These are phyloP conservation scores for Chrysosporium keratinophilum DNA, from an alignment of 2,329 filamentous ascomycete genomes.

Conservation along the genomic window DNA sequence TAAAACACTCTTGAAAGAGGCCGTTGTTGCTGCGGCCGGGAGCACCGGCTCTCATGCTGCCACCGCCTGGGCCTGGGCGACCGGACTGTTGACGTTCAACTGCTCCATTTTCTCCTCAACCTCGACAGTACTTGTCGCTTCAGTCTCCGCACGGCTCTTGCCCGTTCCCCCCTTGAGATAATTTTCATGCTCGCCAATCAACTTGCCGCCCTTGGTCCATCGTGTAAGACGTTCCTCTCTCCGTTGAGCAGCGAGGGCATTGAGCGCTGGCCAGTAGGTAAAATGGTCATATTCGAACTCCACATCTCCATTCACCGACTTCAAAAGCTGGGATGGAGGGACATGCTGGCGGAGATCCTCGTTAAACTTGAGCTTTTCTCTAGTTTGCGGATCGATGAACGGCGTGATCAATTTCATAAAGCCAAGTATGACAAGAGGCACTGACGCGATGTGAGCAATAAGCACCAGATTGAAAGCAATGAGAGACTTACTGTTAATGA, in stretches of 20 bases:
- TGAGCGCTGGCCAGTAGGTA: conserved; percentile 79
- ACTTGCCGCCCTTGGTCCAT: conserved; percentile 71
- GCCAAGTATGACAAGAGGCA: conserved; percentile 80
- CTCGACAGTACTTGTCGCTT: conserved; percentile 13
- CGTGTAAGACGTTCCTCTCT: conserved; percentile 53
- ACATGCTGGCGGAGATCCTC: conserved; percentile 78
- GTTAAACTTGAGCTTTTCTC: conserved; percentile 95
- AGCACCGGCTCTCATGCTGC: background rate
- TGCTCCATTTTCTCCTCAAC: conserved; percentile 18
- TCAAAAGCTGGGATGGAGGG: conserved; percentile 71
- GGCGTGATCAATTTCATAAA: conserved; percentile 96
- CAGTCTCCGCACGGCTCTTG: conserved; percentile 29
- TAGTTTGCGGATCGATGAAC: conserved; percentile 90
- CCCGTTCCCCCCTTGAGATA: conserved; percentile 65
- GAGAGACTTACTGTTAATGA: conserved; percentile 63
- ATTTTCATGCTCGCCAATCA: conserved; percentile 75
- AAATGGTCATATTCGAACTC: conserved; percentile 87
- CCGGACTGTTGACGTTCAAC: conserved; percentile 12
- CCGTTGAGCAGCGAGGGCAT: conserved; percentile 57
- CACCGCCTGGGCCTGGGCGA: background rate
- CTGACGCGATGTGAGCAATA: conserved; percentile 34
- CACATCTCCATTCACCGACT: conserved; percentile 64
- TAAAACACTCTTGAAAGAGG: background rate
- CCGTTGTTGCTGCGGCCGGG: background rate
- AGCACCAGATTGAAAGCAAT: too few relatives aligned